A percentile compares a stretch with the other conserved stretches of the same genome.
These are phyloP conservation scores for Calonectria pseudoturangicola DNA, from an alignment of 2,329 filamentous ascomycete species.

Conservation along the genomic window DNA sequence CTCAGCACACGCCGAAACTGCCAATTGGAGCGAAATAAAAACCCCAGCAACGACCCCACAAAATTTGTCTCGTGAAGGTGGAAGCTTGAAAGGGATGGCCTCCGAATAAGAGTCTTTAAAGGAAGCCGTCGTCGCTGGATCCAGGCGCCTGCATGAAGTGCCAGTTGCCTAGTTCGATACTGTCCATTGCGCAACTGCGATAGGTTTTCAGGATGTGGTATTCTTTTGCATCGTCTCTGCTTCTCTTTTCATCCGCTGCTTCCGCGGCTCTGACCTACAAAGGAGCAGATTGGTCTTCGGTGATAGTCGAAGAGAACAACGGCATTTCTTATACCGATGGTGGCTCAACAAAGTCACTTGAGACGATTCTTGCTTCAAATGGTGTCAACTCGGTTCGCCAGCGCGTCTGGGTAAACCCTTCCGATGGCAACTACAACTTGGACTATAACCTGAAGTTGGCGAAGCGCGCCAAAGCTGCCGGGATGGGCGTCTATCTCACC, in stretches of 20 bases:
- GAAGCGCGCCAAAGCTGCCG: constrained; percentile 77
- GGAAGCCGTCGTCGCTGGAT: background rate
- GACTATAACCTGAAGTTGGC: constrained; percentile 83
- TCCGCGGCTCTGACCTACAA: constrained; percentile 75
- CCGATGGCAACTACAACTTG: constrained; percentile 79
- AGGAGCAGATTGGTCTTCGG: constrained; percentile 83
- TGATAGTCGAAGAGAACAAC: constrained; percentile 76
- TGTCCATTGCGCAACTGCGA: background rate
- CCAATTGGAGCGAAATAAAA: constrained; percentile 39
- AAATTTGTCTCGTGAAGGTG: background rate
- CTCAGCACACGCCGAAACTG: constrained; percentile 9
- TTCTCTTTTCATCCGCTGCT: constrained; percentile 47
- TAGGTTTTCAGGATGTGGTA: constrained; percentile 43
- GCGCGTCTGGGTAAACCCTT: constrained; percentile 82
- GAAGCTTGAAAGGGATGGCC: constrained; percentile 8
- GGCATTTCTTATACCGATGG: constrained; percentile 77
- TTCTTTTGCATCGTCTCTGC: constrained; percentile 36
- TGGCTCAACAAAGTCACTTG: constrained; percentile 73
- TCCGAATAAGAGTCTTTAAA: background rate
- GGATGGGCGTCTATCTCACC: constrained; percentile 76
- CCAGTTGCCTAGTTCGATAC: background rate
- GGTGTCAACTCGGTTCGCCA: constrained; percentile 83
- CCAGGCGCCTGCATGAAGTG: background rate
- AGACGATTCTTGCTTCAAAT: constrained; percentile 75
- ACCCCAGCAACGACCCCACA: constrained; percentile 12